Evolutionary conservation across 805 yeast genomes (phyloP), one percentile per base, ranked within the genome.

Genomic region (Candida fluviatilis): DNA sequence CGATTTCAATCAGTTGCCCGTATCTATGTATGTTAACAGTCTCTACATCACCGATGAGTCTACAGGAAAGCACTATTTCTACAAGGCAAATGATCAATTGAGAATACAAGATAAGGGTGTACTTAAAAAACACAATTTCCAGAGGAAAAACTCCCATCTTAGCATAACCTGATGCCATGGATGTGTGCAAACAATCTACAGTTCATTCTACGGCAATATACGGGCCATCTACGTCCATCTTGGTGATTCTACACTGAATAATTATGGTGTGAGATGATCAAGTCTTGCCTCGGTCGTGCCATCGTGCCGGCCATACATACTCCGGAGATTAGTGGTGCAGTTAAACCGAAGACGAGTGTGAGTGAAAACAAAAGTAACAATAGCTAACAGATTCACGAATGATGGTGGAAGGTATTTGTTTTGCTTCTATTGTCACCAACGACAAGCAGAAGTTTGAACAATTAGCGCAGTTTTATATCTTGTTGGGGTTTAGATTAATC

Each of bases 401-500:
- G 35, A 31, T 40, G 27, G 38, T 54, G 19, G 40, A 49, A 39
- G 64, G 67, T 16, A 55, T 80, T 35, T 76, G 84, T 18, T 80
- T 76, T 52, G 65, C 77, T 18, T 82, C 91, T 27, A 63, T 83
- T 38, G 78, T 78, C 31, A 80, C 89, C 7, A 60, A 66, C 36
- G 73, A 71, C 48, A 63, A 71, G 3, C 59, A 56, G 6, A 54
- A 57, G 26, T 84, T 76, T 57, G 62, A 63, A 4, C 54, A 63
- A 24, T 54, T 83, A 10, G 62, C 76, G 36, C 50, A 62, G n/a
- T 84, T 82, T 60, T 84, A 84, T 62, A 66, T 60, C 47, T 47
- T 60, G 18, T 63, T 84, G 39, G 90, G 90, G 17, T 83, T 83
- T 54, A 62, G 71, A 24, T 65, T 78, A 27, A 69, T 78, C 34